Evolutionary conservation across 2,329 filamentous ascomycete species (phyloP), one percentile per base, ranked within the genome.

Genomic region (Penicillium freii): DNA sequence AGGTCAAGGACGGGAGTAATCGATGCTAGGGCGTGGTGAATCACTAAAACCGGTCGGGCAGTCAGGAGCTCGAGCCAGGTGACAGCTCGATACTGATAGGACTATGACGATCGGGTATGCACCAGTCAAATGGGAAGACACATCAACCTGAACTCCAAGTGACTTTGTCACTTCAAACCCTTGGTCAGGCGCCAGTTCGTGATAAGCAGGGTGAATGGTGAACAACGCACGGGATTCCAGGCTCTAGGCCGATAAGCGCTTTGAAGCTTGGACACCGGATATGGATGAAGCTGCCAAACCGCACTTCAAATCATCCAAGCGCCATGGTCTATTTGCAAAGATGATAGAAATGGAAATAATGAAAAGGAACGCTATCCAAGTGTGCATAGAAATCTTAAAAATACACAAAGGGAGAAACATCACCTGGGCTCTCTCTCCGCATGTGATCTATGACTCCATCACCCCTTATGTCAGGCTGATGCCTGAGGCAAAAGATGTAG

Each of bases 71-170:
- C 47, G 56, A 57, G 49, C 42, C 62, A 64, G 64, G 62, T 66
- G 60, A 65, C 59, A 64, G 57, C 54, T 58, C 54, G 48, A 51
- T 42, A 39, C 53, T 59, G 61, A 61, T 60, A 63, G 58, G 59
- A 44, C 59, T 45, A 60, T 60, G 57, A 56, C 27, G 52, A 47
- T 51, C 40, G 53, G 54, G 56, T 34, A 58, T 59, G 40, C 40
- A 47, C 54, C 36, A 48, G 54, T 53, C n/a, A 57, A 45, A 55
- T 43, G 34, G 19, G n/a, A 42, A 29, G n/a, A 52, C 52, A 54
- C 56, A 61, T 60, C 56, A 64, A 45, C 53, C 53, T 57, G 47
- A 29, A 45, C 36, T 47, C 36, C 50, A 54, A 59, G 21, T 61
- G 57, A 61, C 59, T 34, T 19, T 57, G 48, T 59, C 60, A 66